Conservation (phyloP, 306 rosid species). For the Quercus robur region DNA sequence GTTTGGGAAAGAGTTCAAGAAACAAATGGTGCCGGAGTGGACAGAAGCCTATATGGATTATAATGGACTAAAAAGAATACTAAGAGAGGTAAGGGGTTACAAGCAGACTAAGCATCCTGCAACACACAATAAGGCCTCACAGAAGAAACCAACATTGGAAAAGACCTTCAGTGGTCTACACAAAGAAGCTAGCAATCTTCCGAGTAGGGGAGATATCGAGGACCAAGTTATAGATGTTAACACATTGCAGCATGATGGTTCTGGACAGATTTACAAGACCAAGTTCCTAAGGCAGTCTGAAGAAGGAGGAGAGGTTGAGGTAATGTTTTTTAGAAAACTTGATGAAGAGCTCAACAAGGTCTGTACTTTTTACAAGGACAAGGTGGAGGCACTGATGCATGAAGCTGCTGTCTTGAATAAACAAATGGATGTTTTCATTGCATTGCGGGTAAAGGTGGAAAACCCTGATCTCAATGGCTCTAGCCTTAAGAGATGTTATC, state of each 20-base stretch:
- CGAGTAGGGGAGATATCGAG: slow-evolving; percentile 30
- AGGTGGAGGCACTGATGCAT: slow-evolving; percentile 38
- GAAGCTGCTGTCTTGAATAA: slow-evolving; percentile 50
- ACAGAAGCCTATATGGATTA: slow-evolving; percentile 65
- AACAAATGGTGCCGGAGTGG: slow-evolving; percentile 71
- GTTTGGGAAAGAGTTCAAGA: slow-evolving; percentile 52
- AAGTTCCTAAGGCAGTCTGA: slow-evolving; percentile 30
- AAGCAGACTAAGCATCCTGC: slow-evolving; percentile 19
- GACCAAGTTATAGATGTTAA: slow-evolving; percentile 47
- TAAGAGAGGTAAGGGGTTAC: slow-evolving; percentile 36
- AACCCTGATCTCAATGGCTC: slow-evolving; percentile 26
- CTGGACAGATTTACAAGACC: slow-evolving; percentile 34
- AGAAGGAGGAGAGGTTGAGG: slow-evolving; percentile 48
- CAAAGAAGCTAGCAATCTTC: slow-evolving; percentile 27
- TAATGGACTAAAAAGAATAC: slow-evolving; percentile 50
- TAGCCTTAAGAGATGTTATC: slow-evolving; percentile 1
- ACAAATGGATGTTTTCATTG: slow-evolving; percentile 58
- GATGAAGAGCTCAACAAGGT: slow-evolving; percentile 70
- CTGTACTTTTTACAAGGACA: slow-evolving; percentile 48
- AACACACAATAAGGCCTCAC: slow-evolving; percentile 20
- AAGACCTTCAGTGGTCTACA: slow-evolving; percentile 33
- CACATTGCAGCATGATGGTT: slow-evolving; percentile 33
- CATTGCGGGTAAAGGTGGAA: slow-evolving; percentile 45
- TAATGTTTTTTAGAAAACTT: slow-evolving; percentile 48
- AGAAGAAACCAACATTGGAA: slow-evolving; percentile 22